Conservation (phyloP, 2,329 filamentous ascomycete genomes). For the Alternaria angustiovoidea region DNA sequence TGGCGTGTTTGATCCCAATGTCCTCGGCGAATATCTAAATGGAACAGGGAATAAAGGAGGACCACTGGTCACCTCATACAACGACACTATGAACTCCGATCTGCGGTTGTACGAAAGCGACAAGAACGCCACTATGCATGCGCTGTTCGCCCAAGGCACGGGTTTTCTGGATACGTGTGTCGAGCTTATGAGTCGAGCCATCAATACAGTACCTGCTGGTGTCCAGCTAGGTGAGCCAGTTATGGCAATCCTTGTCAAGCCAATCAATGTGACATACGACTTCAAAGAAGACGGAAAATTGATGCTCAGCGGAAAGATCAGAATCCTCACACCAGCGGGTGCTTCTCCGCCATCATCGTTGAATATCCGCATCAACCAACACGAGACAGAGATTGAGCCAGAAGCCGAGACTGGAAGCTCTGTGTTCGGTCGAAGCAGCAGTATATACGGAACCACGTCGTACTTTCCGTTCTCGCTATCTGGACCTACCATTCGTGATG, state of each 20-base stretch:
- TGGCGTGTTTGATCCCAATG: slow-evolving; percentile 32
- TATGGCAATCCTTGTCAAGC: not conserved
- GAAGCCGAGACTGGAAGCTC: too few species aligned
- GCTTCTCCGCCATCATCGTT: not conserved
- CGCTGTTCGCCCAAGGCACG: slow-evolving; percentile 15
- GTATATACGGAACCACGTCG: not conserved
- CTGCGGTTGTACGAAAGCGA: slow-evolving; percentile 38
- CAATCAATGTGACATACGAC: not conserved
- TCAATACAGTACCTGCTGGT: slow-evolving; percentile 16
- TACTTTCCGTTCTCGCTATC: slow-evolving; percentile 8
- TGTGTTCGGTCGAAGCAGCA: not conserved
- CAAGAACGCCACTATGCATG: slow-evolving; percentile 33
- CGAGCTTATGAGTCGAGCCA: slow-evolving; percentile 12
- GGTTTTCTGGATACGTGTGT: slow-evolving; percentile 11
- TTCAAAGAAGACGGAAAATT: not conserved
- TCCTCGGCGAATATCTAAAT: slow-evolving; percentile 39
- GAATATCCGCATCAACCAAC: not conserved
- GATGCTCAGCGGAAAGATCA: slow-evolving; percentile 3
- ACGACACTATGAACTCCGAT: slow-evolving; percentile 37
- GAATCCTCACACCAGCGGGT: slow-evolving; percentile 1
- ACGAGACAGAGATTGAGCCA: too few species aligned
- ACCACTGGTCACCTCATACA: slow-evolving; percentile 31
- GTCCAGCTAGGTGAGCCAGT: slow-evolving; percentile 1
- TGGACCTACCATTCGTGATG: not conserved
- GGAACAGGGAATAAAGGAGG: slow-evolving; percentile 34